Evolutionary conservation across 2,329 filamentous ascomycete species (phyloP), one percentile per base, ranked within the genome.

Genomic region (Chaetomium sp.): DNA sequence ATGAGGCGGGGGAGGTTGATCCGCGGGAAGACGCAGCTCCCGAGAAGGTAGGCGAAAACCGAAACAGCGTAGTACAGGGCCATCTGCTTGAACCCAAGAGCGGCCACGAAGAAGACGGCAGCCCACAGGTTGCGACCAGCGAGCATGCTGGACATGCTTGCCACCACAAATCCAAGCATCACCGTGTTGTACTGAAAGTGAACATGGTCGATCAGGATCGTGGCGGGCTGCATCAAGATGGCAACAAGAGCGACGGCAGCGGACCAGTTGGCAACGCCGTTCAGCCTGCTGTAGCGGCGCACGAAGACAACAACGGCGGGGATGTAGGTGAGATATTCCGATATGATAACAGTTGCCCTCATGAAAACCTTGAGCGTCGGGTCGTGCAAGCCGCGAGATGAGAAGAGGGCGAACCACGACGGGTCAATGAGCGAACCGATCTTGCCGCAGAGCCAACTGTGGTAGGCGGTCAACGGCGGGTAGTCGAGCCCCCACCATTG

Each of bases 41-140:
- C 95, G 0, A 98, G 81, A 1, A 99, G 87, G 74, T 93, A 99
- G 35, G 92, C 90, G 75, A 98, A 98, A 64, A 98, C 89, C 23
- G 90, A 89, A 16, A 96, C 93, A 3, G 96, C 93, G 77, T 97
- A 99, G 80, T 98, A 99, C 19, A 99, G 83, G 0, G 94, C 94
- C 96, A 99, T 99, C 77, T 99, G 95, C 81, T 99, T 99, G 83
- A 98, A 99, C 6, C 92, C 92, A n/a, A 99, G 82, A 3, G 94
- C 91, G 19, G 86, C 87, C 7, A 99, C 95, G 72, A 99, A 99
- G 80, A 97, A 97, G 65, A 97, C 86, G 67, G 92, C 93, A 29
- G 91, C 87, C 93, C 94, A 97, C 67, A 96, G 85, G 72, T 89
- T 89, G 57, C 93, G 86, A 4, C 91, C 91, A 3, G 93, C 92